phyloP scores from a whole-genome alignment of 2,329 filamentous ascomycete genomes.

The Pseudogymnoascus verrucosus region DNA sequence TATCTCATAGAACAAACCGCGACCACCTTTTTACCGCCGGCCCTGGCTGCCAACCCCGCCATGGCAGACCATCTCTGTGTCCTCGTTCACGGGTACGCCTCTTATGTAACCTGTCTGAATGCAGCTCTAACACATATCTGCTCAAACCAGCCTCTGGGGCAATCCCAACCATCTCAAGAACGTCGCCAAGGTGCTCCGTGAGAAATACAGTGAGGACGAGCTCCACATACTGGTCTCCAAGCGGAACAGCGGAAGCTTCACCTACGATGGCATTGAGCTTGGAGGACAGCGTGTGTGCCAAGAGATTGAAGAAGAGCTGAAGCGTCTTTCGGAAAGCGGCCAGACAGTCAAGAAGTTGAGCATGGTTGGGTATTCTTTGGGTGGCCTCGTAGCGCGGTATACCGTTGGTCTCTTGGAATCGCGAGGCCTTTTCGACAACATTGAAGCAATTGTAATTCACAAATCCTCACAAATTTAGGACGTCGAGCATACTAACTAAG shows the following conservation, averaged over 20 bases:
- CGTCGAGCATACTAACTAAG: not conserved
- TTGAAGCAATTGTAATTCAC: constrained; percentile 63
- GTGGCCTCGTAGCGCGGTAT: constrained; percentile 80
- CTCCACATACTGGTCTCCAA: constrained; percentile 65
- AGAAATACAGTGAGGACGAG: constrained; percentile 50
- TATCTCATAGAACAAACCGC: not conserved
- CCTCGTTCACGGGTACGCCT: constrained; percentile 56
- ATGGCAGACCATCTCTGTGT: constrained; percentile 64
- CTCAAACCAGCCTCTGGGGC: constrained; percentile 58
- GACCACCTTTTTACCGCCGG: too few species aligned
- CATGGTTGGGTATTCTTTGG: constrained; percentile 81
- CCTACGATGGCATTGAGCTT: constrained; percentile 61
- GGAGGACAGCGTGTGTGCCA: constrained; percentile 59
- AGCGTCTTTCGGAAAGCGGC: constrained; percentile 50
- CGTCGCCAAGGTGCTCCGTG: constrained; percentile 57
- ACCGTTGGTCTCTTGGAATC: constrained; percentile 76
- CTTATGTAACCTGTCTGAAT: not conserved
- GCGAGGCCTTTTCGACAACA: constrained; percentile 67
- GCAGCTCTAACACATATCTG: not conserved
- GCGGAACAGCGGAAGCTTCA: constrained; percentile 65
- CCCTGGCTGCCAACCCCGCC: not conserved
- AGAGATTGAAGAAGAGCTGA: constrained; percentile 59
- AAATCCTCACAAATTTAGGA: not conserved
- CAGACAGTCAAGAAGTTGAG: constrained; percentile 74
- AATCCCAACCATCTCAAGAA: constrained; percentile 66